Evolutionary conservation across 768 basidiomycete species (phyloP), one percentile per base, ranked within the genome.

Genomic region (Mycena olivaceomarginata): DNA sequence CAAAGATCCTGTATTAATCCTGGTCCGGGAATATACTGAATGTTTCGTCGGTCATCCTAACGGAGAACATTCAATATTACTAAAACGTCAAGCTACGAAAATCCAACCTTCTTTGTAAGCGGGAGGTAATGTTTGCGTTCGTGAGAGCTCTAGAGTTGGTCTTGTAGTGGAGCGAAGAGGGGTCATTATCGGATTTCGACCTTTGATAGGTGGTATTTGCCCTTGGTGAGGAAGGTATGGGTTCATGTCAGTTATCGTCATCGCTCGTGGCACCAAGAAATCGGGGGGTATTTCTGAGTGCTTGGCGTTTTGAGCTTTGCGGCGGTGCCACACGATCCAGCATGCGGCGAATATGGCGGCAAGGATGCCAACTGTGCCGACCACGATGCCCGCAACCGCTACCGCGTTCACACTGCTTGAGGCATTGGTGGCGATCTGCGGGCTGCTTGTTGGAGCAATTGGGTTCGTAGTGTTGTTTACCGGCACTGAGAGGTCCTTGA

Each of bases 21-120:
- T 31, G 31, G 87, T 56, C 60, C 22, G 25, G 37, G 20, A 64
- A 31, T 25, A 59, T 59, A 59, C 57, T 25, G 57, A 16, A 16
- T 7, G 57, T 37, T 59, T 59, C 4, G 2, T 11, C 37, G 60
- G 15, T 37, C 60, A 62, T 18, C 60, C 60, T 62, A 39, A 62
- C 60, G 9, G 37, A 62, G 7, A 40, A 8, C 1, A 40, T 37
- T 62, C n/a, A 39, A 62, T 62, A 39, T 62, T 15, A 62, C 5
- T 20, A 6, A 18, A 62, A 39, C 16, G 40, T 62, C 37, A 16
- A 62, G 31, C 2, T 15, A 62, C 18, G 10, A 12, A 62, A 18
- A 39, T 62, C 60, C 2, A 18, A 62, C 60, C 60, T 39, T 62
- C 60, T n/a, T 62, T 37, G 15, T 62, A 62, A 15, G 60, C 60